Evolutionary conservation across 805 yeast species (phyloP).

Genomic region (Yarrowia divulgata): DNA sequence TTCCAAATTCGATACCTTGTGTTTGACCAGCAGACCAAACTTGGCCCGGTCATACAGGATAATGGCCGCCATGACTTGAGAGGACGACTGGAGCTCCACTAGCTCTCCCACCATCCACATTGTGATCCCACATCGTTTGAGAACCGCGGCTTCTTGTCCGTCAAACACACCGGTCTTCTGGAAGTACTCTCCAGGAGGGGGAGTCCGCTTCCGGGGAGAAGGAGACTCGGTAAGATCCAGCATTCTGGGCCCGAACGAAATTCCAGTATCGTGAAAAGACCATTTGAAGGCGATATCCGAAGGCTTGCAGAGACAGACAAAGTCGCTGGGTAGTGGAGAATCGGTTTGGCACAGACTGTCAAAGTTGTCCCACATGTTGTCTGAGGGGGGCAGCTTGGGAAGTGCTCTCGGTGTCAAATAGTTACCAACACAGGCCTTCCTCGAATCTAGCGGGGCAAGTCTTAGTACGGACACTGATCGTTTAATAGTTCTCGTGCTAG

Average conservation of each 20-base stretch:
- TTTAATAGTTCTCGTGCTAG: constrained; percentile 8
- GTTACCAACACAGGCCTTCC: constrained; percentile 16
- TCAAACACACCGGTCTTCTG: constrained; percentile 7
- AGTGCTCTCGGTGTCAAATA: neutral
- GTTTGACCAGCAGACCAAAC: constrained; percentile 4
- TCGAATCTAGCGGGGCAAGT: constrained; percentile 5
- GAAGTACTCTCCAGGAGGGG: constrained; percentile 15
- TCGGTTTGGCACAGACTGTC: neutral
- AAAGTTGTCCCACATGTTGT: constrained; percentile 6
- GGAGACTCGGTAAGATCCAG: constrained; percentile 9
- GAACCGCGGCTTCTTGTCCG: neutral
- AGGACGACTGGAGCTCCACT: constrained; percentile 11
- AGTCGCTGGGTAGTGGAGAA: constrained; percentile 2
- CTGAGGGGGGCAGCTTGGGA: neutral
- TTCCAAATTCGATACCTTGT: constrained; percentile 9
- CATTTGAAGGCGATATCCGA: constrained; percentile 6
- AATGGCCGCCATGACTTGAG: constrained; percentile 12
- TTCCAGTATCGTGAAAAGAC: neutral
- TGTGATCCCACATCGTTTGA: constrained; percentile 6
- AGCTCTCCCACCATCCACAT: constrained; percentile 17
- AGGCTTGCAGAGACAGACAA: constrained; percentile 6
- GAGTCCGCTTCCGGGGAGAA: neutral
- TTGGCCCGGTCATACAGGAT: constrained; percentile 3
- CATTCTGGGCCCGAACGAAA: constrained; percentile 13
- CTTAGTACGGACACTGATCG: constrained; percentile 12